Base-by-base conservation (phyloP, 78 protist species). In the Dictyostelium brefeldianum region DNA sequence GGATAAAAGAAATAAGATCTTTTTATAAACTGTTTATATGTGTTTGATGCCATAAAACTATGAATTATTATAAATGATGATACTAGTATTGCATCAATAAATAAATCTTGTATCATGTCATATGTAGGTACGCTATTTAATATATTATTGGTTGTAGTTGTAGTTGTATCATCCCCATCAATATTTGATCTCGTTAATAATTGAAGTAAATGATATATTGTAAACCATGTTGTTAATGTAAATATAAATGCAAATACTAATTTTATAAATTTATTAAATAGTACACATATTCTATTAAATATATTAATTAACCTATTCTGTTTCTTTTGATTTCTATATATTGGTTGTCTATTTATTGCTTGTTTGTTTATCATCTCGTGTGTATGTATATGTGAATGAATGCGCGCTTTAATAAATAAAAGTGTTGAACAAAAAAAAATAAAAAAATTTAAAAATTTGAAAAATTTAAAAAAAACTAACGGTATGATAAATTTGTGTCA, bases 61-160 rank as follows among this genome's bases (percentile, higher is more conserved):
- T 75, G 81, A 48, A 48, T 59, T 5, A 75, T 22, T 41, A 75
- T 75, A 75, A 75, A 75, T 48, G 50, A 12, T 67, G 75, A 67
- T 31, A 67, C 48, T 67, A 67, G 31, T 31, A 67, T 15, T 29
- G 46, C 6, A 67, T 67, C 31, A 31, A 25, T 27, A 14, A 31
- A 12, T 67, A 67, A 31, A 67, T 67, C 75, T 29, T 67, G 12
- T 29, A 67, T 31, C 36, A 27, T 36, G 7, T 67, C 48, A 31
- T 15, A 31, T 12, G 43, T 67, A 6, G 75, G 75, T 67, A 67
- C 75, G 4, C 75, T 43, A 12, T 43, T 67, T 12, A 31, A 31
- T 31, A 67, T 64, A 67, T 67, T 67, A 62, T 62, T 25, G 10
- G 17, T 18, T 11, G 6, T 56, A 56, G 17, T 54, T 1, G 17